Evolutionary conservation across 371 early-diverging fungal species (phyloP), one percentile per base, ranked within the genome.

Genomic region (Mucor sp.): DNA sequence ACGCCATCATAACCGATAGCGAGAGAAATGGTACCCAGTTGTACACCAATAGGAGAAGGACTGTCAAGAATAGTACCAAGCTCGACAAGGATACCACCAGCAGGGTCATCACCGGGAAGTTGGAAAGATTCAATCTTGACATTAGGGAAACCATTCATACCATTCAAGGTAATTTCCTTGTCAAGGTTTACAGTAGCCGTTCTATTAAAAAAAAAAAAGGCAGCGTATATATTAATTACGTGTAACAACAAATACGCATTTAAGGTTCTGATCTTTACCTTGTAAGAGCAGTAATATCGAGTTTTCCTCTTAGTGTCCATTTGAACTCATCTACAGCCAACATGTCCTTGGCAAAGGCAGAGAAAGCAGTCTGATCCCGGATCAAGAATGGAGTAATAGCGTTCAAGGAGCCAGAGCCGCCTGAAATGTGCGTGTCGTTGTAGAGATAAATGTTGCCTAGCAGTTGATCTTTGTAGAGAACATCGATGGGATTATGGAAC

Each of bases 21-120:
- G 60, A 89, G 74, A 39, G 74, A 69, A 65, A 89, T 80, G 2
- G 86, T 87, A 58, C 89, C 89, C 4, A 89, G 78, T 39, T 82
- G 73, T 7, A 89, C 81, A 28, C 87, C 86, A 62, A 89, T 79
- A 50, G 89, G 87, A 27, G 87, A 87, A 65, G 87, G 87, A 65
- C 85, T 85, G 65, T 74, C 71, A 60, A 89, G 58, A 53, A 79
- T 73, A 25, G 86, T 87, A 41, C 82, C 85, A 19, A 89, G 77
- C 30, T 76, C 76, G 62, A 89, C 70, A 33, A 78, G 67, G 65
- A 89, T 86, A 70, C 89, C 89, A 5, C 84, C 86, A 39, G 69
- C 64, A 30, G 86, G 78, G 66, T 73, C 83, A 76, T 87, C 86
- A 9, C 75, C 74, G 33, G 89, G 89, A 33, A 87, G 63, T 48